Evolutionary conservation across 83 land plant genomes (phyloP), one percentile per base, ranked within the genome.

Genomic region (Diphasiastrum complanatum): DNA sequence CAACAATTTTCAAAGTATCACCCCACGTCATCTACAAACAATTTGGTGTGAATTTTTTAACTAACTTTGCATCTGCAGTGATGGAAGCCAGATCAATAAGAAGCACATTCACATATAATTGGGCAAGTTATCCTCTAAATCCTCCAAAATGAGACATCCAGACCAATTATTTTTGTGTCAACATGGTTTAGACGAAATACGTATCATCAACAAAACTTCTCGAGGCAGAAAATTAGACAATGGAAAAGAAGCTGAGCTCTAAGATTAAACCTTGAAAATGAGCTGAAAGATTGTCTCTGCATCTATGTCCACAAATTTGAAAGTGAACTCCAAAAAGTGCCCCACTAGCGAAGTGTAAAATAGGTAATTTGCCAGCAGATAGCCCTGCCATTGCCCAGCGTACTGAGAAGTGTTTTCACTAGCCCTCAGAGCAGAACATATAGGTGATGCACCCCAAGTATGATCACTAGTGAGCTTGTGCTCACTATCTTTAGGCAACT

Each of bases 271-370:
- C 80, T 87, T 81, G 77, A 71, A 81, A 78, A 60, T 84, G 22
- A 69, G 78, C 33, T 83, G 89, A 2, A 84, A 76, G 25, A 84
- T 76, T 37, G 79, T 78, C 14, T 87, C 93, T 4, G 79, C 76
- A 36, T 69, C 85, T 16, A 35, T 74, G 30, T 68, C 89, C 47
- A 90, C 77, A 57, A 83, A 86, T 74, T 86, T 90, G 67, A 86
- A 83, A 1, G 89, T 86, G 76, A 81, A 86, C 1, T 81, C 84
- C 70, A 90, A 73, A 63, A 90, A 90, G 65, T 84, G 85, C 50
- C 80, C 75, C 62, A 90, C 80, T 51, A 90, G 36, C 5, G 89
- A 78, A 50, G 72, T 86, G 61, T 86, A 90, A 57, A 79, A 90
- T 10, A 75, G 75, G 65, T 83, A 86, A 61, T 90, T 90, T 3